Conservation (phyloP, 495 filamentous ascomycete genomes). For the Umbilicaria muhlenbergii region DNA sequence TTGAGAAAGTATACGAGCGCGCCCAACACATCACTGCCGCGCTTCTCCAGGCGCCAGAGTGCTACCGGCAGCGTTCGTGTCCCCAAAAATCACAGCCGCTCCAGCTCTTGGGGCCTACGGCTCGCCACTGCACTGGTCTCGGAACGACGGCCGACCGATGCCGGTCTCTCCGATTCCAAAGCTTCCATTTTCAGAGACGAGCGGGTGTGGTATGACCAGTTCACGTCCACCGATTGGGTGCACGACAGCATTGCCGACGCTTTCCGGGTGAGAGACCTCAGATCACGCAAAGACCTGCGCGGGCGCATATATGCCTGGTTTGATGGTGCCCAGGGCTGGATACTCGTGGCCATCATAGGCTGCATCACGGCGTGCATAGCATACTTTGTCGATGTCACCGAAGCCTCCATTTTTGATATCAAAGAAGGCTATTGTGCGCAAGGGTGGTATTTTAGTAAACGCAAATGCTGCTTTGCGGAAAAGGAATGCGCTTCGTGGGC, state of each 20-base stretch:
- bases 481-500: constrained; percentile 52
- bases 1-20: constrained; percentile 13
- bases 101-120: constrained; percentile 42
- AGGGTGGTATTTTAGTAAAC: constrained; percentile 56
- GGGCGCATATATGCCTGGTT: constrained; percentile 63
- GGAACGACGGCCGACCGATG: constrained; percentile 25
- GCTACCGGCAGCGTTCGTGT: constrained; percentile 29
- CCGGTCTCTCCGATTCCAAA: constrained; percentile 37
- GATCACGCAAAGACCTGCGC: constrained; percentile 67
- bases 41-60: constrained; percentile 6
- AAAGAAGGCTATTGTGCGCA: constrained; percentile 77
- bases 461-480: constrained; percentile 59
- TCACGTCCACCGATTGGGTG: constrained; percentile 97
- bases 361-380: constrained; percentile 74
- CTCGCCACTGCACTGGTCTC: constrained; percentile 29
- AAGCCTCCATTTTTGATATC: constrained; percentile 70
- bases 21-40: constrained; percentile 9
- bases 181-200: constrained; percentile 52
- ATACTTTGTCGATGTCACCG: constrained; percentile 77
- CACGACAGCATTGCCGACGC: constrained; percentile 95
- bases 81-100: constrained; percentile 47
- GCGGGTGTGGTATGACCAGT: constrained; percentile 96
- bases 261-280: constrained; percentile 67
- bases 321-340: constrained; percentile 88
- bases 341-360: constrained; percentile 81